These are phyloP conservation scores for Solanum neorickii DNA, from an alignment of 257 asterid species.

Conservation along the genomic window DNA sequence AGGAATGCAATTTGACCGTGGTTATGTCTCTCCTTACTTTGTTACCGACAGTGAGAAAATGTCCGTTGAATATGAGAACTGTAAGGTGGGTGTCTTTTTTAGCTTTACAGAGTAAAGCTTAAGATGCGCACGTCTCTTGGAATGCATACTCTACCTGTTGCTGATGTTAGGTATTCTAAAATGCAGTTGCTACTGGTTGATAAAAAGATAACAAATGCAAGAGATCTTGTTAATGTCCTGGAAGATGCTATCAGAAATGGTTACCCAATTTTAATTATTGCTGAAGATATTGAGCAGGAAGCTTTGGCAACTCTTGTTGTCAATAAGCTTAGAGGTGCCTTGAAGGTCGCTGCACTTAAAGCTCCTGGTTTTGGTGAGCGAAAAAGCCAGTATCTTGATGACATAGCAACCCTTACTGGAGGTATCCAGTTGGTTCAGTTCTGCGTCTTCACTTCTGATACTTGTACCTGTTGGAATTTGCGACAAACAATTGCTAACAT, in stretches of 20 bases:
- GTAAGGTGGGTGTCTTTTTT: conserved; percentile 51
- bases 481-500: background rate
- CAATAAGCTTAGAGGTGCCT: conserved; percentile 83
- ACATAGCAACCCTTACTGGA: conserved; percentile 89
- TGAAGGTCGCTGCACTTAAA: conserved; percentile 94
- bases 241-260: conserved; percentile 93
- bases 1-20: conserved; percentile 99
- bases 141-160: background rate
- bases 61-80: conserved; percentile 86
- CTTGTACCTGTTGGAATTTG: background rate
- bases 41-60: conserved; percentile 92
- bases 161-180: conserved; percentile 3
- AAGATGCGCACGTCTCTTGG: background rate
- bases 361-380: conserved; percentile 99
- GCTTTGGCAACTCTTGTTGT: conserved; percentile 98
- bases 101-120: background rate
- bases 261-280: conserved; percentile 75
- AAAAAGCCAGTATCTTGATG: conserved; percentile 95
- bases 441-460: background rate
- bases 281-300: conserved; percentile 97
- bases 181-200: conserved; percentile 79
- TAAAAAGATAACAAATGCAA: conserved; percentile 88
- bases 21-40: conserved; percentile 82
- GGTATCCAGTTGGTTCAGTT: conserved; percentile 26
- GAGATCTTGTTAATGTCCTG: conserved; percentile 66